Percentiles rank a stretch among this genome's conserved stretches.
These are phyloP conservation scores for Echinosphaeria canescens DNA, from an alignment of 2,329 filamentous ascomycete species.

Conservation along the genomic window DNA sequence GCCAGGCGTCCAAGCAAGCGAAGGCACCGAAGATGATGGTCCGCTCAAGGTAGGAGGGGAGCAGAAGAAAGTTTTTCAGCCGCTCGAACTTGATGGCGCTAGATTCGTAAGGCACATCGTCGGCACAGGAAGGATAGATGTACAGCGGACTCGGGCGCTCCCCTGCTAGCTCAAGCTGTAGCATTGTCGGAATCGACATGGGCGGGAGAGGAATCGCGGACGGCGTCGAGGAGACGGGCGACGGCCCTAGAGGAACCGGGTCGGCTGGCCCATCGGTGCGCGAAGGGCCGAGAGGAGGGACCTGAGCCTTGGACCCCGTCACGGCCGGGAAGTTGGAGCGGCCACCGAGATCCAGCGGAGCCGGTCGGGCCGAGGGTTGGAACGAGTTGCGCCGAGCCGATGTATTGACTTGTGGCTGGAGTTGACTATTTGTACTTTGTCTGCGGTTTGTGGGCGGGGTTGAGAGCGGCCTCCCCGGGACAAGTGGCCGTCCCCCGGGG, in stretches of 20 bases:
- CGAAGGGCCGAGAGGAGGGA: too few relatives aligned
- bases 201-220: constrained; percentile 38
- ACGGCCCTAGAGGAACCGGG: constrained; percentile 8
- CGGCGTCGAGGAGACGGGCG: constrained; percentile 23
- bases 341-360: constrained; percentile 20
- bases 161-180: constrained; percentile 41
- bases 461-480: constrained; percentile 19
- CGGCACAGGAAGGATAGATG: constrained; percentile 33
- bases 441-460: constrained; percentile 26
- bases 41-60: constrained; percentile 66
- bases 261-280: too few relatives aligned
- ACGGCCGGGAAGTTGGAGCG: constrained; percentile 7
- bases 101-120: constrained; percentile 65
- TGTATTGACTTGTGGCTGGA: constrained; percentile 10
- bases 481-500: constrained; percentile 9
- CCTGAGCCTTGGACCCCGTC: too few relatives aligned
- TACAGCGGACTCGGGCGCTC: constrained; percentile 42
- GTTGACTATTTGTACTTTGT: too few relatives aligned
- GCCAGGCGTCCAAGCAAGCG: constrained; percentile 86
- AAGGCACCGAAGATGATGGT: constrained; percentile 74
- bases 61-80: constrained; percentile 65
- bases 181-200: constrained; percentile 42
- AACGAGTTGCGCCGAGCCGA: constrained; percentile 26
- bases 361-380: constrained; percentile 18
- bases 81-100: constrained; percentile 83